Evolutionary conservation across 1,284 basidiomycete species (phyloP), one percentile per base, ranked within the genome.

Genomic region (Cryptococcus deneoformans): DNA sequence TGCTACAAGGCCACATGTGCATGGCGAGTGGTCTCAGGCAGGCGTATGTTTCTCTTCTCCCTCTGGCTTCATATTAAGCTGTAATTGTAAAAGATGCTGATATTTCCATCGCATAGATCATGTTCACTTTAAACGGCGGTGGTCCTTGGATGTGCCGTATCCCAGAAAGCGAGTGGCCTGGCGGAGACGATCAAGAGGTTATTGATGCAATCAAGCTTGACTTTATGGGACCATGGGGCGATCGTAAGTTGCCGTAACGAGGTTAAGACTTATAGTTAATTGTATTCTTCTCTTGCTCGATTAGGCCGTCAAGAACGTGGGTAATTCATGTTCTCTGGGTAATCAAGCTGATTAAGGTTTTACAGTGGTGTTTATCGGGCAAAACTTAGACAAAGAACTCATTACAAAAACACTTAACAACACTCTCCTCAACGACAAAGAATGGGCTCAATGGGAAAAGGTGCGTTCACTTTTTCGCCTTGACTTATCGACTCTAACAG

Each of bases 21-120:
- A 73, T 48, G 80, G 80, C 38, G 80, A 81, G 55, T 80, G 79
- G 80, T 75, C 71, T 2, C 80, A 80, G 60, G 79, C 79, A 2
- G 80, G 80, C 16, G 71, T 74, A 49, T 72, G 75, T 71, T 29
- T 11, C 20, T 24, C 29, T 29, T 29, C 29, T 29, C 14, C 1
- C 8, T n/a, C 46, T 9, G 6, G 43, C 16, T 3, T 43, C 34
- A 38, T 34, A 11, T 10, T 24, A 49, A 20, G 45, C 24, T 37
- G 60, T 51, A 35, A 29, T 5, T 29, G 29, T 29, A 29, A 29
- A 29, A 29, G 29, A 29, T 44, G 6, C 40, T 43, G 40, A 43
- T 43, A 12, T 2, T 3, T 49, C 12, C 29, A 40, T 20, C 14
- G 5, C 34, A 5, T 29, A 68, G 72, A 57, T 76, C 39, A 76